Base-by-base conservation (phyloP, 257 asterid species). In the Gynochthodes officinalis region DNA sequence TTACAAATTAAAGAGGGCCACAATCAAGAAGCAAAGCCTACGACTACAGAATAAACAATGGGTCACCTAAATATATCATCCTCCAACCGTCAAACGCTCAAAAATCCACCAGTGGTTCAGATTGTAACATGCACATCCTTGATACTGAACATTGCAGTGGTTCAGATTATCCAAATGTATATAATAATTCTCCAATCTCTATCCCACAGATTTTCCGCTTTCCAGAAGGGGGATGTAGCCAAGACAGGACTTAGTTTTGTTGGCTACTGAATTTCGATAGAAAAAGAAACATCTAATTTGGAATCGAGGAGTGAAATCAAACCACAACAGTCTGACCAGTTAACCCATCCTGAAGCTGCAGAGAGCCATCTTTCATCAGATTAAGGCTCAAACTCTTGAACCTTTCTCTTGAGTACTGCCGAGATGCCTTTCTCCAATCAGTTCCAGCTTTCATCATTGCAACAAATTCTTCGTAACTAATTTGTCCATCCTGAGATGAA, bases 401-500 rank as follows among this genome's bases (percentile, higher is more conserved):
- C 78, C 97, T 82, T 79, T 91, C 97, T 79, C 97, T 85, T 46
- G 97, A 91, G 77, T 91, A 91, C 75, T 91, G 97, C 33, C 96
- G 83, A 14, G 97, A 91, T 46, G 96, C 97, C 86, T 91, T 91
- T 85, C 96, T 89, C 97, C 97, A 91, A 78, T 89, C 96, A 8
- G 95, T 91, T 76, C 97, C 96, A 1, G 96, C 74, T 84, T 91
- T 91, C 97, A 91, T 91, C 97, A 91, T 91, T 8, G 95, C 96
- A 21, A 91, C 95, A 65, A 91, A 91, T 83, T 91, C 97, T 11
- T 91, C 96, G 7, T 84, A 91, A 80, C 96, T 88, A 35, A 91
- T 86, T 79, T 54, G 76, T 50, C 96, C 96, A 55, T 91, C 97
- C 97, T 91, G 86, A 77, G 80, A 77, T 15, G 71, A 84, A 52